Percentiles rank a stretch among this genome's conserved stretches.
phyloP scores from a whole-genome alignment of 768 basidiomycete species.

The Boletus rufocinnamomeus region DNA sequence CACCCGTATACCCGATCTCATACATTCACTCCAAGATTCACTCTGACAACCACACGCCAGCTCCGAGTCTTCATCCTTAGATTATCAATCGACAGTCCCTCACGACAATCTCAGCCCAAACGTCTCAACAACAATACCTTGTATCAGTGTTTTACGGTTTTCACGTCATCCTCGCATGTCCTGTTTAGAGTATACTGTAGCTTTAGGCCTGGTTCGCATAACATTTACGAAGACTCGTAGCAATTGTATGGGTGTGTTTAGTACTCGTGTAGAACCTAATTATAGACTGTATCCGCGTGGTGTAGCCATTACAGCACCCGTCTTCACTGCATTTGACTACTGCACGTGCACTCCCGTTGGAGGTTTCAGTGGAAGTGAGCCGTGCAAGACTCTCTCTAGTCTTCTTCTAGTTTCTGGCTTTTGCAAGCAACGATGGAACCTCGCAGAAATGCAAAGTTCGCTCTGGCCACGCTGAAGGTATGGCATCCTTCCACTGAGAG shows the following conservation, averaged over 20 bases:
- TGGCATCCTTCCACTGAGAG: not conserved
- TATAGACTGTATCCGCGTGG: slow-evolving; percentile 2
- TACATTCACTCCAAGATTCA: slow-evolving; percentile 23
- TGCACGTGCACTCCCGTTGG: not conserved
- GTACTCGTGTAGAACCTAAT: slow-evolving; percentile 3
- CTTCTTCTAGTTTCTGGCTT: not conserved
- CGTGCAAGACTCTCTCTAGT: not conserved
- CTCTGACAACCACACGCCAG: slow-evolving; percentile 5
- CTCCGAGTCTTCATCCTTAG: slow-evolving; percentile 4
- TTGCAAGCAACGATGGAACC: slow-evolving; percentile 28
- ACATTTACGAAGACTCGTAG: slow-evolving; percentile 1
- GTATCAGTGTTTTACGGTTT: slow-evolving; percentile 11
- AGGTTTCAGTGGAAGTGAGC: slow-evolving; percentile 2
- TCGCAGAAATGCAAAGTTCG: slow-evolving; percentile 12
- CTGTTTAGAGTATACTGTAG: slow-evolving; percentile 20
- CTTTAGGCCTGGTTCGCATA: not conserved
- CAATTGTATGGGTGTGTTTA: slow-evolving; percentile 7
- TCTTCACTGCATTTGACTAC: not conserved
- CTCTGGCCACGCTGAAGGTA: slow-evolving; percentile 33
- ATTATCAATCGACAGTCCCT: not conserved
- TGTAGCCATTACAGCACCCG: not conserved
- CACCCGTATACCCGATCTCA: slow-evolving; percentile 30
- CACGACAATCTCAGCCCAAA: not conserved
- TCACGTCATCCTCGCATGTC: slow-evolving; percentile 7
- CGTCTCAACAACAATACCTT: not conserved